Base-by-base conservation (phyloP, 2,329 filamentous ascomycete species). In the Sporothrix sp. region DNA sequence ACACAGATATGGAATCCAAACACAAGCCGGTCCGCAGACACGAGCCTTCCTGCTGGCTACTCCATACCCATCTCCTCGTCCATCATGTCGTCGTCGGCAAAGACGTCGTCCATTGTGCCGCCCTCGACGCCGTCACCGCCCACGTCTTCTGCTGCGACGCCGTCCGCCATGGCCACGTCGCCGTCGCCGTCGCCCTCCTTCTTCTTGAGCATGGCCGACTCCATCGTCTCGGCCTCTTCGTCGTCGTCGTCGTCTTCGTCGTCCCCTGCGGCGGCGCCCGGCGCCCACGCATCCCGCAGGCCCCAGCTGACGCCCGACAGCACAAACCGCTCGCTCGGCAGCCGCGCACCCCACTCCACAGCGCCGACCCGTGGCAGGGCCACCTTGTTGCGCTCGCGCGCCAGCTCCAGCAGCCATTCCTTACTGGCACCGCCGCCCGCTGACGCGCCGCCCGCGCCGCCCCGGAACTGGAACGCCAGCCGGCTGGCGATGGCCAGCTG, bases 361-460 rank as follows among this genome's bases (percentile, higher is more conserved):
- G 76, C 73, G 11, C 76, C 69, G 14, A 85, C 76, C 54, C 75
- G 73, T 18, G 82, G 82, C 55, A 89, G 66, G 1, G 74, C 76
- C 25, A 84, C 71, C 59, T 78, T 78, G 67, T 89, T 89, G 56
- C 82, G 71, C 62, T 85, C 81, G 56, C 75, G 72, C 11, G 85
- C 86, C n/a, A 88, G 70, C 63, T 89, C 84, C 51, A 82, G 69
- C 70, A 90, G 73, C 65, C 85, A 89, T 57, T 91, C 86, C 62
- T 90, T 90, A 64, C 73, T 78, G 46, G 79, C 69, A 8, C 76
- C 77, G 30, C 74, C 67, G 7, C 66, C 68, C 2, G 62, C 65
- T 1, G 58, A 69, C 8, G 69, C 72, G 16, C 71, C 71, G 48
- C 70, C 52, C 59, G 69, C 70, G 61, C 74, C 71, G 55, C 76